Evolutionary conservation across 1,284 basidiomycete genomes (phyloP).

Genomic region (Heliocybe sulcata): DNA sequence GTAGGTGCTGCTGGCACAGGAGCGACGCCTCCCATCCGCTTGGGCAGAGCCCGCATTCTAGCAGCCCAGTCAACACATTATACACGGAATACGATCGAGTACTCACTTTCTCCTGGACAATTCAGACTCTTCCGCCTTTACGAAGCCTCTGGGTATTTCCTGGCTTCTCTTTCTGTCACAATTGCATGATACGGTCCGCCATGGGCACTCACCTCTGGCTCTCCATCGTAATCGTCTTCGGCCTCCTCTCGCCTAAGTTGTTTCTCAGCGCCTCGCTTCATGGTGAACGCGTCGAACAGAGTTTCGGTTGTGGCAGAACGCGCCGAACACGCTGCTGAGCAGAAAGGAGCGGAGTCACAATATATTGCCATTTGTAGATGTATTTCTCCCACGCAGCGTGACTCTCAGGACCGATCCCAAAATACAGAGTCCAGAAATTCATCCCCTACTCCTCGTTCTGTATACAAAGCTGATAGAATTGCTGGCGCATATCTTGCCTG

Average conservation of each 20-base stretch:
- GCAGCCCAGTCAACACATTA: neutral
- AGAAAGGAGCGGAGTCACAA: neutral
- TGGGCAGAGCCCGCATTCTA: conserved; percentile 13
- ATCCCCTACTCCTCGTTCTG: neutral
- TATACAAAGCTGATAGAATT: neutral
- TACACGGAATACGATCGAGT: neutral
- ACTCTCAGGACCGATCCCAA: no score
- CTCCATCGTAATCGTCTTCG: conserved; percentile 14
- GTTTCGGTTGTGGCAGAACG: neutral
- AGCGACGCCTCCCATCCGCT: conserved; percentile 7
- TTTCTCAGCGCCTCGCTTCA: conserved; percentile 29
- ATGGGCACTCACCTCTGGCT: conserved; percentile 10
- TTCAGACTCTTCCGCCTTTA: conserved; percentile 12
- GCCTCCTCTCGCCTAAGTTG: conserved; percentile 28
- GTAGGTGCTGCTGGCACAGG: conserved; percentile 4
- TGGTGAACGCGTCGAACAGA: conserved; percentile 3
- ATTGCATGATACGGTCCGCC: neutral
- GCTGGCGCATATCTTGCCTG: neutral
- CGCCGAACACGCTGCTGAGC: neutral
- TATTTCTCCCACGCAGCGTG: no score
- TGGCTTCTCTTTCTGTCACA: conserved; percentile 1
- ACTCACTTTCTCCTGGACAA: conserved; percentile 14
- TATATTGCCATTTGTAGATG: neutral
- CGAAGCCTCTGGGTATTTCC: conserved; percentile 10
- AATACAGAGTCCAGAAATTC: no score